Evolutionary conservation across 495 filamentous ascomycete species (phyloP), one percentile per base, ranked within the genome.

Genomic region (Trichoderma virens): DNA sequence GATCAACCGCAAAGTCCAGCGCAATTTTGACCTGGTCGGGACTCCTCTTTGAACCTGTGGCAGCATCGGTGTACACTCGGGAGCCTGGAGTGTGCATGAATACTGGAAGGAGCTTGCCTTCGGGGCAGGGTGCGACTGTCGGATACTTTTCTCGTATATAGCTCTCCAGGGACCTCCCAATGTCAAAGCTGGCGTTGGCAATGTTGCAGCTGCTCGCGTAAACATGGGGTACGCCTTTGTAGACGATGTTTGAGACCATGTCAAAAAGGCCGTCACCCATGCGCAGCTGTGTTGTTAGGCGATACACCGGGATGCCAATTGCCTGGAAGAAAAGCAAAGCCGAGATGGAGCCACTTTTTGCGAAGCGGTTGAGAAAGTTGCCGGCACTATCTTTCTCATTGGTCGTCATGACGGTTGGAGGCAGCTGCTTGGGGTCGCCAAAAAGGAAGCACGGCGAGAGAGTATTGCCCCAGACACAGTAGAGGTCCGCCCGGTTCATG

Each of bases 221-320:
- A 6, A 5, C 59, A 14, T 35, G 18, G 16, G 56, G 56, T 16
- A 67, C 35, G 28, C 65, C 66, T 13, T 4, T 8, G 39, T 67
- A 67, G 28, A 67, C 25, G 13, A 43, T 11, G 18, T 31, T 8
- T 23, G 25, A n/a, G n/a, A 61, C n/a, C 14, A 59, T 5, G 59
- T 67, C 66, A 23, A 67, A 65, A 64, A 67, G 34, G 59, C 66
- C 62, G 13, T 62, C 32, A 11, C 39, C 60, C 63, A 67, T 67
- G 8, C 66, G 66, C 11, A 65, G 38, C 59, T 67, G 66, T 7
- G 47, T 47, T 18, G 32, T 28, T 0, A 67, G 66, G 0, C 59
- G 63, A 43, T 67, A 67, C n/a, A 63, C 54, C 9, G 66, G 66
- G 16, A 63, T 4, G 31, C 66, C 66, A 32, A 18, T 39, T 1